Evolutionary conservation across 176 grass and related monocot genomes (phyloP), one percentile per base, ranked within the genome.

Genomic region (Themeda triandra): DNA sequence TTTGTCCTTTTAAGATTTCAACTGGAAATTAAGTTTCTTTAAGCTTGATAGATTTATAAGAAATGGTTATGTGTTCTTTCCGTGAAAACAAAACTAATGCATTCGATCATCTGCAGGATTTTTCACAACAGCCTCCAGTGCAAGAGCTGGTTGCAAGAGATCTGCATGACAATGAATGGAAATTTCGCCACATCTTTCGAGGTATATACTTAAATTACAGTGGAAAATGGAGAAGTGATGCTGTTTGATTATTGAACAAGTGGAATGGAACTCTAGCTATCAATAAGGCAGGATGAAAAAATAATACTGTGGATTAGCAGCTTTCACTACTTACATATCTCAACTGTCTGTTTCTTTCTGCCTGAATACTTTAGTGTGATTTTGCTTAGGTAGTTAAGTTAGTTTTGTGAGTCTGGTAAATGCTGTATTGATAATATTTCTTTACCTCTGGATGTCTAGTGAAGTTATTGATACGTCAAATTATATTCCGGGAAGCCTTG

Each of bases 101-200:
- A 11, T 84, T 64, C 23, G 30, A 28, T 60, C 41, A 48, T 81
- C 9, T 82, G 28, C 80, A 98, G 95, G 95, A 98, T 83, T 98
- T 95, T 90, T 91, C 95, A 15, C 92, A 80, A 69, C 95, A 98
- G 63, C 95, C 95, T 84, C 95, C 95, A 51, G 87, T 87, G 31
- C 95, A 98, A 84, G 95, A 98, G 82, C 64, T 98, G 68, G 77
- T 95, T 79, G 95, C 92, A 70, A 93, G 68, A 82, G 95, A 98
- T 76, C 68, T 98, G 51, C 95, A 98, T 91, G 95, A 93, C 14
- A 98, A 98, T 40, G 95, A 98, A 39, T 98, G 95, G 95, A 98
- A 98, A 86, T 98, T 98, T 78, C 95, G 95, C 51, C 95, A 98
- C 64, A 93, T 98, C 81, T 98, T 98, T 84, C 90, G 95, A 33